These are phyloP conservation scores for Chalciporus chontae DNA, from an alignment of 768 basidiomycete genomes.

Conservation along the genomic window DNA sequence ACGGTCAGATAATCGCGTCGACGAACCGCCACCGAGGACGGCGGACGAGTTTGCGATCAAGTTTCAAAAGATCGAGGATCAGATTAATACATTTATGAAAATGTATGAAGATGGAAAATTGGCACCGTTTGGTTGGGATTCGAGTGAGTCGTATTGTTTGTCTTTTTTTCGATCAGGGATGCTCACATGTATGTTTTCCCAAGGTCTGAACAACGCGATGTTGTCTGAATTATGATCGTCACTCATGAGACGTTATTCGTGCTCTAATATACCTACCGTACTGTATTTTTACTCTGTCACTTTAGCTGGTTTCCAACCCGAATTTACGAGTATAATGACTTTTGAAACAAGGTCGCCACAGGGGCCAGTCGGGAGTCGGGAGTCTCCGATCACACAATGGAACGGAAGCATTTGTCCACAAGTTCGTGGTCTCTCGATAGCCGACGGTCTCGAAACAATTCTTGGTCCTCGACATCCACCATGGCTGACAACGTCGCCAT, in stretches of 20 bases:
- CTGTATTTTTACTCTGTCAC: constrained; percentile 14
- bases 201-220: constrained; percentile 1
- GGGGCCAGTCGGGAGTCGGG: constrained; percentile 14
- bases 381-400: constrained; percentile 20
- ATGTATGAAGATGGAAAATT: constrained; percentile 20
- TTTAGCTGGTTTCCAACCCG: not conserved
- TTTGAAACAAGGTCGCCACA: constrained; percentile 12
- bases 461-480: constrained; percentile 8
- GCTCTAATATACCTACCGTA: constrained; percentile 6
- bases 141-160: constrained; percentile 14
- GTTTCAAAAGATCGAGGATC: constrained; percentile 16
- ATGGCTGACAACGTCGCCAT: constrained; percentile 17
- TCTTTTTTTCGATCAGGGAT: not conserved
- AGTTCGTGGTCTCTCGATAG: constrained; percentile 10
- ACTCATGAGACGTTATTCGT: not conserved
- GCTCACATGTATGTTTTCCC: constrained; percentile 1
- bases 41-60: constrained; percentile 17
- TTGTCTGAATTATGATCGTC: constrained; percentile 4
- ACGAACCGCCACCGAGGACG: constrained; percentile 16
- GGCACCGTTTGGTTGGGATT: constrained; percentile 24
- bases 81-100: constrained; percentile 21
- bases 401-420: constrained; percentile 9
- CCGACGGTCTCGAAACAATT: not conserved
- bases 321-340: constrained; percentile 17
- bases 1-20: not conserved